Evolutionary conservation across 805 yeast genomes (phyloP).

Genomic region (Yamadazyma kitorensis): DNA sequence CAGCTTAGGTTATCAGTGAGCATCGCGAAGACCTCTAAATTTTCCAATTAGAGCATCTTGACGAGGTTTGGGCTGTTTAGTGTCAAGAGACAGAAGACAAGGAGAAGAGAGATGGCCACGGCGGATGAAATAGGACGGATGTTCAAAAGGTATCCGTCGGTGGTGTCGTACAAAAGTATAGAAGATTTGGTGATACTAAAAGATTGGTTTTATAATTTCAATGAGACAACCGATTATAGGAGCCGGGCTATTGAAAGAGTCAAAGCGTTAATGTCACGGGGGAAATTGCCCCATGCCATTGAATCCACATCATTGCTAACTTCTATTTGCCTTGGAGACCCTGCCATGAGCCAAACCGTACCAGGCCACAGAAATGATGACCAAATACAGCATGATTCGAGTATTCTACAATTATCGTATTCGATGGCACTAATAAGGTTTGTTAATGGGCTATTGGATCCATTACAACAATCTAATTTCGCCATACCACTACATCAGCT

Average conservation of each 20-base stretch:
- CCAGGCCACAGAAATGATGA: slow-evolving; percentile 1
- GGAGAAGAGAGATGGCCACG: no score
- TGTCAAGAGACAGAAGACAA: no score
- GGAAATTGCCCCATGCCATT: slow-evolving; percentile 67
- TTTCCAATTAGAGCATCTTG: no score
- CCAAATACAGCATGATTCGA: slow-evolving; percentile 21
- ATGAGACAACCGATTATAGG: slow-evolving; percentile 26
- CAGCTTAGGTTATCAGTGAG: no score
- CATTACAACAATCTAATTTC: slow-evolving; percentile 71
- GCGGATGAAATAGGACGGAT: no score
- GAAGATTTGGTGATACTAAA: slow-evolving; percentile 47
- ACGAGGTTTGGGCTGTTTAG: no score
- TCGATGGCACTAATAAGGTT: slow-evolving; percentile 77
- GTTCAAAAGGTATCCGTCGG: slow-evolving; percentile 14
- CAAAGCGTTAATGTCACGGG: slow-evolving; percentile 54
- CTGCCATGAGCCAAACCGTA: slow-evolving; percentile 13
- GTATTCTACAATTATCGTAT: slow-evolving; percentile 50
- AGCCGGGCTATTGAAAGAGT: slow-evolving; percentile 50
- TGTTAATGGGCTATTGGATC: slow-evolving; percentile 89
- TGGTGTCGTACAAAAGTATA: slow-evolving; percentile 26
- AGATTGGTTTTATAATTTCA: slow-evolving; percentile 51
- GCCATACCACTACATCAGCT: slow-evolving; percentile 78
- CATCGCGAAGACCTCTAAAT: no score
- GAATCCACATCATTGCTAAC: slow-evolving; percentile 62
- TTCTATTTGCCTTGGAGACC: slow-evolving; percentile 43